Evolutionary conservation across 768 basidiomycete genomes (phyloP).

Genomic region (Mycena maculata): DNA sequence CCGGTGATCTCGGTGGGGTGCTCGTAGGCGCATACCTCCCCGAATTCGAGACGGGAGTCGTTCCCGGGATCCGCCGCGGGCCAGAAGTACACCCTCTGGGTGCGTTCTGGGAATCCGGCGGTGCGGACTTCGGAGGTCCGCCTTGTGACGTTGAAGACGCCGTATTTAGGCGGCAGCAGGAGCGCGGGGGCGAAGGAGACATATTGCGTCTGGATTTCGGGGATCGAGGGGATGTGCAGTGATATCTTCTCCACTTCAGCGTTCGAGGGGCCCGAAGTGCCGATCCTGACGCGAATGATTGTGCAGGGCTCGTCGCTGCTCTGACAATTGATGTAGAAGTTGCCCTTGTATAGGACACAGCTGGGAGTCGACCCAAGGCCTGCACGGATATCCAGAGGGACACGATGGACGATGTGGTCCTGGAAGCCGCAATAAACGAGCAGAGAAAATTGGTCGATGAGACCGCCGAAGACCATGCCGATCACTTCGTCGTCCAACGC

Average conservation of each 20-base stretch:
- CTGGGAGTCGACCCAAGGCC: not conserved
- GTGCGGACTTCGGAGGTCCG: not conserved
- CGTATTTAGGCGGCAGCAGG: not conserved
- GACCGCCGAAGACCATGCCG: slow-evolving; percentile 8
- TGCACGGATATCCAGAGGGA: slow-evolving; percentile 1
- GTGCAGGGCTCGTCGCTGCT: not conserved
- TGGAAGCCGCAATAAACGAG: slow-evolving; percentile 13
- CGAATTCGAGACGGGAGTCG: not conserved
- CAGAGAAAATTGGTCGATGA: not conserved
- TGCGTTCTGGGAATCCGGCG: too few species aligned
- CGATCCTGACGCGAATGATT: not conserved
- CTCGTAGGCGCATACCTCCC: not conserved
- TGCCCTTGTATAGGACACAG: not conserved
- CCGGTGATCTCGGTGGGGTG: not conserved
- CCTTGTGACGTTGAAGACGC: slow-evolving; percentile 1
- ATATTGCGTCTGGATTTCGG: not conserved
- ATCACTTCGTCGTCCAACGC: not conserved
- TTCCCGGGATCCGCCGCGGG: not conserved
- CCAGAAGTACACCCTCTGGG: slow-evolving; percentile 13
- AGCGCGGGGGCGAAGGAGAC: not conserved
- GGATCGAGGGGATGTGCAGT: not conserved
- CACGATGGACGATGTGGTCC: not conserved
- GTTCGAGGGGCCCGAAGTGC: too few species aligned
- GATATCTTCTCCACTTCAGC: not conserved
- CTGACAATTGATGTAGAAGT: slow-evolving; percentile 7